A percentile compares a stretch with the other conserved stretches of the same genome.
phyloP scores from a whole-genome alignment of 305 asterid genomes.

The Plantago lanceolata region DNA sequence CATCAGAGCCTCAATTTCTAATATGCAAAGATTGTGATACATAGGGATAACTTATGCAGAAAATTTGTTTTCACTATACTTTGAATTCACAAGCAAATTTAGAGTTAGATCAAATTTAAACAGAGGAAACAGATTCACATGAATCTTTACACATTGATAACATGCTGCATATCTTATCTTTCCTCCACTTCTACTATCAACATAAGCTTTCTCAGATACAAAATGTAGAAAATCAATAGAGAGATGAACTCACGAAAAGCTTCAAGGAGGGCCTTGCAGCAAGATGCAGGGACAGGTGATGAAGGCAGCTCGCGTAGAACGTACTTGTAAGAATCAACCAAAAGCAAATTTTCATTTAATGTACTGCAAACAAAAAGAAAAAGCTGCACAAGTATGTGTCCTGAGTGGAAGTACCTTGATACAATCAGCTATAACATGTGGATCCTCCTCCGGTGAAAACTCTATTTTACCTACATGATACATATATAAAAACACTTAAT shows the following conservation, averaged over 20 bases:
- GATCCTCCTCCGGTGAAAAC: conserved; percentile 78
- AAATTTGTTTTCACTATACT: neutral
- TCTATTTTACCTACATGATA: conserved; percentile 67
- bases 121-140: conserved; percentile 15
- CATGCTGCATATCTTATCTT: conserved; percentile 12
- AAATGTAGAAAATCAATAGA: neutral
- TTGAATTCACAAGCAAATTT: neutral
- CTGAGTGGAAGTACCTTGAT: conserved; percentile 65
- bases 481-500: conserved; percentile 14
- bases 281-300: conserved; percentile 98
- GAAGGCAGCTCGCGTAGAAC: conserved; percentile 97
- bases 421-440: conserved; percentile 96
- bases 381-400: conserved; percentile 18
- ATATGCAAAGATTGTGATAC: neutral
- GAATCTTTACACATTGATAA: conserved; percentile 14
- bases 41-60: neutral
- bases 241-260: conserved; percentile 66
- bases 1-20: neutral
- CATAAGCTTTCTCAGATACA: conserved; percentile 16
- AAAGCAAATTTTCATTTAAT: conserved; percentile 26
- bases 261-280: conserved; percentile 98
- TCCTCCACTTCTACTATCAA: conserved; percentile 13
- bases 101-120: neutral
- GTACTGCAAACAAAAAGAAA: conserved; percentile 10
- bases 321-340: conserved; percentile 47